Conservation (phyloP, 768 basidiomycete genomes). For the Favolaschia claudopus region DNA sequence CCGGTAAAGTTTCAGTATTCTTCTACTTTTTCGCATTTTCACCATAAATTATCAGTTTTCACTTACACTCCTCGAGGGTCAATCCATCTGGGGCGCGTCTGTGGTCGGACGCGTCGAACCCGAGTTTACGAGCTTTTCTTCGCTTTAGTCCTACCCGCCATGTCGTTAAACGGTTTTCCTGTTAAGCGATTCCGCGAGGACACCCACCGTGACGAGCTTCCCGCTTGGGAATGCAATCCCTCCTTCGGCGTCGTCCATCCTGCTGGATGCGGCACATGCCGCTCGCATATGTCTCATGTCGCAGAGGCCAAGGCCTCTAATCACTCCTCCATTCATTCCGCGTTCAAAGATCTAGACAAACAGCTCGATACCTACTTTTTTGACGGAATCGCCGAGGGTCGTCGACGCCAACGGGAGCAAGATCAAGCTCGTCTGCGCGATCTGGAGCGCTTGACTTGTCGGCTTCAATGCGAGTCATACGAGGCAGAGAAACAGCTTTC, state of each 20-base stretch:
- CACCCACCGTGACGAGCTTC: slow-evolving; percentile 13
- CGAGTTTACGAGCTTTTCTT: no score
- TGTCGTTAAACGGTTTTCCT: slow-evolving; percentile 16
- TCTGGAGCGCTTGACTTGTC: slow-evolving; percentile 38
- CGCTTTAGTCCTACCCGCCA: slow-evolving; percentile 6
- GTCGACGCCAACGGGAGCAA: slow-evolving; percentile 49
- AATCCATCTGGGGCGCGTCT: no score
- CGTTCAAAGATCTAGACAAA: slow-evolving; percentile 47
- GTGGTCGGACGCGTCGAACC: no score
- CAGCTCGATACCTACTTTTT: slow-evolving; percentile 46
- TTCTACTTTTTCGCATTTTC: no score
- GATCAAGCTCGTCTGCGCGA: slow-evolving; percentile 43
- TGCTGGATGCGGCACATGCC: slow-evolving; percentile 46
- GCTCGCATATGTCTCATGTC: slow-evolving; percentile 49
- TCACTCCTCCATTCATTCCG: slow-evolving; percentile 46
- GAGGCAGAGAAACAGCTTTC: slow-evolving; percentile 37
- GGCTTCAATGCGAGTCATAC: slow-evolving; percentile 41
- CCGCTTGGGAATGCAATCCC: slow-evolving; percentile 49
- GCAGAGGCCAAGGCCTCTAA: slow-evolving; percentile 46
- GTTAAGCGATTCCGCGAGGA: slow-evolving; percentile 19
- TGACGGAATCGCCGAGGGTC: slow-evolving; percentile 49
- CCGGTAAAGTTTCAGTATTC: no score
- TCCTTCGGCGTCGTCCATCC: slow-evolving; percentile 49
- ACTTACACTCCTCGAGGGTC: no score
- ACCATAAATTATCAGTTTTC: no score